Evolutionary conservation across 192 early-diverging fungal species (phyloP).

Genomic region (Haplosporangium gracile): DNA sequence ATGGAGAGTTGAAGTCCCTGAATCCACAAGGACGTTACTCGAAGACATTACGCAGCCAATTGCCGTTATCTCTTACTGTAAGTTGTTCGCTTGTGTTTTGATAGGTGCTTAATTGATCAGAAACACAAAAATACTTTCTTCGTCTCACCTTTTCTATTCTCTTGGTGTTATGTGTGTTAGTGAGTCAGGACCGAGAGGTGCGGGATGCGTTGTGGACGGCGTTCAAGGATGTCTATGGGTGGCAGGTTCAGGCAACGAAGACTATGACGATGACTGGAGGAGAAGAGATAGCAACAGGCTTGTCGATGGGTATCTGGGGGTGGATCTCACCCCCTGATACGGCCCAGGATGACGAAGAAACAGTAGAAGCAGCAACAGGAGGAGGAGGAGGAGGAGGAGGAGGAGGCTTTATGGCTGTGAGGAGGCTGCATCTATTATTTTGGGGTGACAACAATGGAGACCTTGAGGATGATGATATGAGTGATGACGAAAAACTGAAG

Average conservation of each 20-base stretch:
- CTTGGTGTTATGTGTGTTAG: background rate
- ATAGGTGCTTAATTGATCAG: background rate
- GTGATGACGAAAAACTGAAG: background rate
- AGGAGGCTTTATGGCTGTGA: background rate
- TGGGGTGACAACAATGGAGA: background rate
- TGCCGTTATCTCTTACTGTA: constrained; percentile 7
- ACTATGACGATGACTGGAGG: background rate
- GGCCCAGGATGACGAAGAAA: background rate
- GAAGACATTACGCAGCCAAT: background rate
- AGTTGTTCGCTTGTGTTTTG: background rate
- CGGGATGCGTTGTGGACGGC: background rate
- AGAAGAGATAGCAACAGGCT: background rate
- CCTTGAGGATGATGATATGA: background rate
- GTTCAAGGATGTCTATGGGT: background rate
- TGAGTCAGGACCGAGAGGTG: background rate
- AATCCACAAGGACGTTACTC: background rate
- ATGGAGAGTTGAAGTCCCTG: background rate
- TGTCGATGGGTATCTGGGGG: background rate
- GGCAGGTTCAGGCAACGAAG: background rate
- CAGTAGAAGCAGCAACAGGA: background rate
- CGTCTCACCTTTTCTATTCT: background rate
- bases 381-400: background rate
- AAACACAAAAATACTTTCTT: background rate
- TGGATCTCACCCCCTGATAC: background rate
- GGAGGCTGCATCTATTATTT: background rate